Evolutionary conservation across 495 filamentous ascomycete species (phyloP).

Genomic region (Staphylotrichum longicolle): DNA sequence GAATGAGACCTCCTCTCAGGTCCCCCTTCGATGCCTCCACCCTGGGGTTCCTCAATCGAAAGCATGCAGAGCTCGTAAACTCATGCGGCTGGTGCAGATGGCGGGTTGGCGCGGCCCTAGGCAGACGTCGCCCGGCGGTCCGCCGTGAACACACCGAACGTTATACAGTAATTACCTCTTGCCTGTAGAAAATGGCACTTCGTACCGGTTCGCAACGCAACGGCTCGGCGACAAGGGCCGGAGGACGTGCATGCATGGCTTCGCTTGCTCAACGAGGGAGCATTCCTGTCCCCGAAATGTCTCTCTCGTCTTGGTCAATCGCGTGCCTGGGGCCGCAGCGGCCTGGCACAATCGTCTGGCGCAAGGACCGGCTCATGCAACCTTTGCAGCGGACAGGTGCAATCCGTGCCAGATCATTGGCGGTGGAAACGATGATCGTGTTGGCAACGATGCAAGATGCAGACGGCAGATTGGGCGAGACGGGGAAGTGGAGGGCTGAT

Average conservation of each 20-base stretch:
- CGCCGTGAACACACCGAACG: too few species aligned
- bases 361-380: slow-evolving; percentile 17
- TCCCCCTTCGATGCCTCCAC: neutral
- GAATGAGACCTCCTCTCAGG: slow-evolving; percentile 1
- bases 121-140: too few species aligned
- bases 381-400: slow-evolving; percentile 20
- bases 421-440: slow-evolving; percentile 3
- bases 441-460: slow-evolving; percentile 12
- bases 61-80: neutral
- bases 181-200: neutral
- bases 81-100: slow-evolving; percentile 13
- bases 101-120: neutral
- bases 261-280: too few species aligned
- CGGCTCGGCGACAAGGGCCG: slow-evolving; percentile 13
- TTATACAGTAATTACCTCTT: too few species aligned
- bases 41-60: neutral
- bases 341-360: neutral
- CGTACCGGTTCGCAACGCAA: slow-evolving; percentile 3
- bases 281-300: slow-evolving; percentile 8
- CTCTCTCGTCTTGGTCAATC: neutral
- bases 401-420: slow-evolving; percentile 18
- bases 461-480: slow-evolving; percentile 4
- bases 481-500: neutral
- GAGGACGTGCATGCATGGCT: neutral
- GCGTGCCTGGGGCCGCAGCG: slow-evolving; percentile 5